Evolutionary conservation across 2,329 filamentous ascomycete genomes (phyloP).

Genomic region (Exophiala sp.): DNA sequence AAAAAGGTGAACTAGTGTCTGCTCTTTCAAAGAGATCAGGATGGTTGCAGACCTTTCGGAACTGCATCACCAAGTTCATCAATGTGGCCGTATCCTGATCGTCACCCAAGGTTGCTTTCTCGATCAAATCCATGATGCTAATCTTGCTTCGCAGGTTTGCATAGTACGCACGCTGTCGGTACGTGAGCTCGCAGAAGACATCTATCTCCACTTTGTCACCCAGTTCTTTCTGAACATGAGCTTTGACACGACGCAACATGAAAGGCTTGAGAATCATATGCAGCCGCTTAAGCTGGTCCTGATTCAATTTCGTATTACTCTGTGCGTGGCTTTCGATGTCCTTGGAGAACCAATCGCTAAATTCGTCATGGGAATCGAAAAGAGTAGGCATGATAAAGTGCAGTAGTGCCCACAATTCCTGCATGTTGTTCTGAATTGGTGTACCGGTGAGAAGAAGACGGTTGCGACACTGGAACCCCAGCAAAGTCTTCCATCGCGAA

Average conservation of each 20-base stretch:
- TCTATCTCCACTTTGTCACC: conserved; percentile 98
- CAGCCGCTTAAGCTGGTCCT: conserved; percentile 91
- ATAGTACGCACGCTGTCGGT: conserved; percentile 92
- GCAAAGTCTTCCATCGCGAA: conserved; percentile 91
- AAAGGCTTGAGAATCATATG: conserved; percentile 99
- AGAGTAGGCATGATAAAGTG: conserved; percentile 99
- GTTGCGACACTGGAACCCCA: conserved; percentile 94
- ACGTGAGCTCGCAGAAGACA: conserved; percentile 93
- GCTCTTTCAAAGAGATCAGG: conserved; percentile 95
- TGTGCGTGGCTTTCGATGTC: conserved; percentile 94
- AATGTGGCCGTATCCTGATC: conserved; percentile 92
- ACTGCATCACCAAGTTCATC: conserved; percentile 99
- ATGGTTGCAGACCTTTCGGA: conserved; percentile 98
- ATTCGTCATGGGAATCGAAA: conserved; percentile 63
- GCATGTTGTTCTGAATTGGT: conserved; percentile 99
- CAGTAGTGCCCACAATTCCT: conserved; percentile 92
- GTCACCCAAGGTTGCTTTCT: conserved; percentile 91
- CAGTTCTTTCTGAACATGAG: conserved; percentile 97
- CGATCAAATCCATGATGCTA: conserved; percentile 96
- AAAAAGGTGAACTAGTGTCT: conserved; percentile 82
- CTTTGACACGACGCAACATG: conserved; percentile 99
- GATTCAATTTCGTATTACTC: conserved; percentile 98
- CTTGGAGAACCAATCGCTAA: conserved; percentile 54
- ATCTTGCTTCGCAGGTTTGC: conserved; percentile 91
- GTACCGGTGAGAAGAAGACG: conserved; percentile 90